Percentiles rank a stretch among this genome's conserved stretches.
Evolutionary conservation across 169 alveolate genomes (phyloP).

Genomic region (Fabrea salina): DNA sequence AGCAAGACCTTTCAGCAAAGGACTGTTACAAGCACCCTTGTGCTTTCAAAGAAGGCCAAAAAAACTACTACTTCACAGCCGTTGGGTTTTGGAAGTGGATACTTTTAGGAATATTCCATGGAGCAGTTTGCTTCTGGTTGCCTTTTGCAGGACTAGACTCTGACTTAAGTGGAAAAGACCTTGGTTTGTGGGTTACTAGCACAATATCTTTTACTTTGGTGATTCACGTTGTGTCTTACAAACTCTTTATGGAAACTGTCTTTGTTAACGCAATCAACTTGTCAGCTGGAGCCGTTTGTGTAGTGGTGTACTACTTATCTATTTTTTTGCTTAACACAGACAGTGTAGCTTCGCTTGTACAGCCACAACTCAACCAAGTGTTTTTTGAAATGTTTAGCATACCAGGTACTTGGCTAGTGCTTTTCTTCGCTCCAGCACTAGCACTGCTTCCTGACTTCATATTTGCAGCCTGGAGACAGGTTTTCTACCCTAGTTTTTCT

Average conservation of each 20-base stretch:
- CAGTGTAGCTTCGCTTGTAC: slow-evolving; percentile 23
- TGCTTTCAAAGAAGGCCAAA: slow-evolving; percentile 49
- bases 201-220: slow-evolving; percentile 64
- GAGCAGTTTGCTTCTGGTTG: slow-evolving; percentile 43
- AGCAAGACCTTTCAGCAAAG: slow-evolving; percentile 40
- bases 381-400: not conserved
- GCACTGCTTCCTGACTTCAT: slow-evolving; percentile 27
- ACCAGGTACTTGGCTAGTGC: slow-evolving; percentile 9
- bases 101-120: slow-evolving; percentile 60
- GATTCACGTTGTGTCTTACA: slow-evolving; percentile 54
- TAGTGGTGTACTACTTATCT: slow-evolving; percentile 35
- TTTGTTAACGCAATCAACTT: slow-evolving; percentile 45
- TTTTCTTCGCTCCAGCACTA: slow-evolving; percentile 9
- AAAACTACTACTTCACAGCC: slow-evolving; percentile 30
- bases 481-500: slow-evolving; percentile 23
- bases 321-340: slow-evolving; percentile 34
- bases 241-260: slow-evolving; percentile 56
- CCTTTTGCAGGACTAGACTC: slow-evolving; percentile 32
- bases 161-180: slow-evolving; percentile 56
- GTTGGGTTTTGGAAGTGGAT: slow-evolving; percentile 59
- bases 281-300: not conserved
- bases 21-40: slow-evolving; percentile 37
- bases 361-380: slow-evolving; percentile 37
- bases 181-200: slow-evolving; percentile 59
- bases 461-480: not conserved